These are phyloP conservation scores for Prunella vulgaris DNA, from an alignment of 257 asterid genomes.

Conservation along the genomic window DNA sequence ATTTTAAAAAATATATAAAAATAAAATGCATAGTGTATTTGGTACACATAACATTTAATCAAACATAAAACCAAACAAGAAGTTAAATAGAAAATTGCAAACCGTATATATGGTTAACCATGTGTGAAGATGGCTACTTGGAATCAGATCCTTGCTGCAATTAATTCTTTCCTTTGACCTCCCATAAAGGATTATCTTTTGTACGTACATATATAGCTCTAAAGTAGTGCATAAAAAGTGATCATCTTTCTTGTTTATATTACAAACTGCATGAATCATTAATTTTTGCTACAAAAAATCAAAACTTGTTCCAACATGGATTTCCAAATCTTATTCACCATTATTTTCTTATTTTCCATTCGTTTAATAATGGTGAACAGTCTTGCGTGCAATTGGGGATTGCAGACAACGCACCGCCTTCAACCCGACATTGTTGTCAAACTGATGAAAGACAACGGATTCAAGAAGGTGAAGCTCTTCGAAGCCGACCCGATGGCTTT, in stretches of 20 bases:
- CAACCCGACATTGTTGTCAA: conserved; percentile 61
- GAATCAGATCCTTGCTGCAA: conserved; percentile 45
- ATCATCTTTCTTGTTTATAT: conserved; percentile 24
- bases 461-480: conserved; percentile 78
- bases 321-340: conserved; percentile 15
- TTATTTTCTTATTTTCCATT: conserved; percentile 23
- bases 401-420: conserved; percentile 57
- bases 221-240: conserved; percentile 3
- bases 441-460: conserved; percentile 74
- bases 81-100: too few relatives aligned
- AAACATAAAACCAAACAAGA: too few relatives aligned
- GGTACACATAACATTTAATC: too few relatives aligned
- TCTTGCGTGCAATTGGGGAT: conserved; percentile 72
- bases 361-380: conserved; percentile 28
- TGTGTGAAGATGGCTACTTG: background rate
- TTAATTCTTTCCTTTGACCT: conserved; percentile 52
- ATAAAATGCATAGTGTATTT: too few relatives aligned
- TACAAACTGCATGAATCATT: background rate
- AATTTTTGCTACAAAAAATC: background rate
- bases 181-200: conserved; percentile 24
- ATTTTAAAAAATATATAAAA: too few relatives aligned
- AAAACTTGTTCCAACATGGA: conserved; percentile 31
- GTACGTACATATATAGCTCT: background rate
- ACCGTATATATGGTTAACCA: too few relatives aligned
- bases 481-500: conserved; percentile 67